A percentile compares a stretch with the other conserved stretches of the same genome.
These are phyloP conservation scores for Arthrobotrys megalospora DNA, from an alignment of 2,329 filamentous ascomycete species.

Conservation along the genomic window DNA sequence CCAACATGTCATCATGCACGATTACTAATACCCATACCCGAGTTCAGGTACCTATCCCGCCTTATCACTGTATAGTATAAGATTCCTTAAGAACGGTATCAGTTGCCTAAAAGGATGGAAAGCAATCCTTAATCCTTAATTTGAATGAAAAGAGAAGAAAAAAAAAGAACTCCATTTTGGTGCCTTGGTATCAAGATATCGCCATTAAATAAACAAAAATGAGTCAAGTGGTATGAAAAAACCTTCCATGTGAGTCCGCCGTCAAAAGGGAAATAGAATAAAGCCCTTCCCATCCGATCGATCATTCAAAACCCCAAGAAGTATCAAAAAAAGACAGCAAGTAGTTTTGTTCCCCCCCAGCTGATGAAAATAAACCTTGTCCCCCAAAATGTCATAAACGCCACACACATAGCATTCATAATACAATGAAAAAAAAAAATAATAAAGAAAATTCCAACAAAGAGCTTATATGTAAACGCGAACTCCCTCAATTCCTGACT, in stretches of 20 bases:
- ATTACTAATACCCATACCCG: background rate
- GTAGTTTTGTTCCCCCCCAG: background rate
- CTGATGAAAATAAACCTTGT: background rate
- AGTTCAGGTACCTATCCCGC: too few species aligned
- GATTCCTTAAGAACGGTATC: too few species aligned
- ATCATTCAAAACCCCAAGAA: background rate
- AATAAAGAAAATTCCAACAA: background rate
- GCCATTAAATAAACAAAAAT: conserved; percentile 2
- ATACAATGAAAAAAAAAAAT: conserved; percentile 34
- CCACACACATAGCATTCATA: conserved; percentile 46
- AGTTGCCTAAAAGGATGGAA: background rate
- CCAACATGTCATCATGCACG: background rate
- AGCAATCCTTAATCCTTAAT: too few species aligned
- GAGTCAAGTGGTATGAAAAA: background rate
- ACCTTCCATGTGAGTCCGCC: background rate
- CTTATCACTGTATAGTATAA: too few species aligned
- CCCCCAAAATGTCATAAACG: conserved; percentile 27
- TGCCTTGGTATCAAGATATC: conserved; percentile 23
- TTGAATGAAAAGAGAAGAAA: background rate
- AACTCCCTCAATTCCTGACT: conserved; percentile 30
- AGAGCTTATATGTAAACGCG: background rate
- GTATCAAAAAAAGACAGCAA: background rate
- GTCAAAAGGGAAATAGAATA: background rate
- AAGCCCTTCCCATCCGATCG: background rate
- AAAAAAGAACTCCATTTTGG: conserved; percentile 25